Evolutionary conservation across 164 flowering plant species (phyloP), one percentile per base, ranked within the genome.

Genomic region (Umbellularia californica): DNA sequence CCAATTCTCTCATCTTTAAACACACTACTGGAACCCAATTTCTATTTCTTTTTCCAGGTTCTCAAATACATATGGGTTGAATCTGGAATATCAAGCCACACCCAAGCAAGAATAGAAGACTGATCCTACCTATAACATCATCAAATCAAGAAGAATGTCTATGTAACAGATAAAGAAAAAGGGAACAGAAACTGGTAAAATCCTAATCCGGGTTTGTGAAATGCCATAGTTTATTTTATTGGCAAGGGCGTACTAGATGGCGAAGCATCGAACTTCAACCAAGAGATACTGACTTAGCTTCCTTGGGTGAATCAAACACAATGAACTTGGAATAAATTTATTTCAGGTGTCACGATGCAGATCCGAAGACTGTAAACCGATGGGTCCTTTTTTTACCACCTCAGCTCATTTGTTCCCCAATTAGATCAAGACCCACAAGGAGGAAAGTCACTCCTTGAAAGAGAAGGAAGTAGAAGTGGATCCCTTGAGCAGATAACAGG

Each of bases 401-500:
- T 68, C 82, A 88, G 77, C 89, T 88, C 88, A 92, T 80, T 76
- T 92, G 97, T 76, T 92, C 97, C 1, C 95, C 97, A 35, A 93
- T 90, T 62, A 93, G 85, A 80, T 93, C 98, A 70, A 93, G 93
- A 51, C 98, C 98, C 69, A 94, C 97, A 23, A 92, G 89, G 35
- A 92, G 94, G 77, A 92, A 94, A 2, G 97, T 77, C 28, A 89
- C 79, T 2, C 98, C 98, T 83, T 93, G 98, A 79, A 93, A 93
- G 62, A 93, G 90, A 30, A 93, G 82, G 87, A 90, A 93, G 81
- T 93, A 93, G 83, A 93, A 93, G 70, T 93, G 97, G 41, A 93
- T 81, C 68, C 98, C 98, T 74, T 94, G 95, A 3, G 95, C 93
- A 0, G 98, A 77, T 69, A 94, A 77, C 27, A 92, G 82, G 80